Conservation (phyloP, 2,329 filamentous ascomycete species). For the Exophiala sp. region DNA sequence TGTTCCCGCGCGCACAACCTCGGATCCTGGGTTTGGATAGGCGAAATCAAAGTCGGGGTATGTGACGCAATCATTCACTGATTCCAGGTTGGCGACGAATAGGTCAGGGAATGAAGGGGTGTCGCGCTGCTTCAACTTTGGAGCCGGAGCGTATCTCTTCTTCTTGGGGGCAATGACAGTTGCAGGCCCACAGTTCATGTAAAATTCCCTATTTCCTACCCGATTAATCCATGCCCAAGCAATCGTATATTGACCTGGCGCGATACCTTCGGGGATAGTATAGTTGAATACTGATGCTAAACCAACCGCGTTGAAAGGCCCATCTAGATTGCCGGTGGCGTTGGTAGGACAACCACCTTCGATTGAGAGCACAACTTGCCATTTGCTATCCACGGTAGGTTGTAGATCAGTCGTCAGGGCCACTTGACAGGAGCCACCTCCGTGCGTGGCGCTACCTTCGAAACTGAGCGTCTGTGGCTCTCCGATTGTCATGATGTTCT, state of each 20-base stretch:
- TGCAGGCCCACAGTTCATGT: slow-evolving; percentile 91
- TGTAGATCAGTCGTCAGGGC: slow-evolving; percentile 74
- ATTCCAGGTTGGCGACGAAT: slow-evolving; percentile 67
- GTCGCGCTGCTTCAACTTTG: slow-evolving; percentile 26
- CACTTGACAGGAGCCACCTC: slow-evolving; percentile 89
- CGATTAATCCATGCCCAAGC: slow-evolving; percentile 97
- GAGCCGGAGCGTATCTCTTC: slow-evolving; percentile 39
- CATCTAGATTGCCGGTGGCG: slow-evolving; percentile 55
- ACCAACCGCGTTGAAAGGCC: slow-evolving; percentile 42
- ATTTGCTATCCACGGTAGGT: slow-evolving; percentile 64
- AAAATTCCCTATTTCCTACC: slow-evolving; percentile 89
- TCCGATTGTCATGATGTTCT: slow-evolving; percentile 64
- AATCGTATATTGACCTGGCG: slow-evolving; percentile 72
- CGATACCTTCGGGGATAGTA: slow-evolving; percentile 67
- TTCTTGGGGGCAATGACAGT: slow-evolving; percentile 54
- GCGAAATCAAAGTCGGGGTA: slow-evolving; percentile 53
- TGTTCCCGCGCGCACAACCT: slow-evolving; percentile 41
- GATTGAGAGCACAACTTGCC: slow-evolving; percentile 87
- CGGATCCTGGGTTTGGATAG: slow-evolving; percentile 66
- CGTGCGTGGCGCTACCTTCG: slow-evolving; percentile 71
- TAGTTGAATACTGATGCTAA: slow-evolving; percentile 62
- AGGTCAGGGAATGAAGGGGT: slow-evolving; percentile 63
- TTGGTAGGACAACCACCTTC: slow-evolving; percentile 78
- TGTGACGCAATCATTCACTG: slow-evolving; percentile 53
- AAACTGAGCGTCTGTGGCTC: slow-evolving; percentile 61